phyloP scores from a whole-genome alignment of 1,284 basidiomycete species.

The Microbotryomycetes sp. region DNA sequence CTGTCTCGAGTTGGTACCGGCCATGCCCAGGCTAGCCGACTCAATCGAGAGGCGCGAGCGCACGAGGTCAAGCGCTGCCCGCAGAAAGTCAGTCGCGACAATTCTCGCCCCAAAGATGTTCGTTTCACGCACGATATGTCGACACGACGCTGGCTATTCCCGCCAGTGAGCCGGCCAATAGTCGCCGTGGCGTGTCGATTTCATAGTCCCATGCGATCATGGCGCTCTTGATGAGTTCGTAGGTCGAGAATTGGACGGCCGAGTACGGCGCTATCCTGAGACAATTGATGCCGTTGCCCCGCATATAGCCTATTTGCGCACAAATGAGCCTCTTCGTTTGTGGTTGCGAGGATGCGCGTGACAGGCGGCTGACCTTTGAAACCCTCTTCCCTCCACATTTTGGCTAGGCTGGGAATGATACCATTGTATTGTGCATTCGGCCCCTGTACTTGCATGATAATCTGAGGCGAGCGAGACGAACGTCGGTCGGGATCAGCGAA shows the following conservation, averaged over 20 bases:
- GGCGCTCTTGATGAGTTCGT: constrained; percentile 40
- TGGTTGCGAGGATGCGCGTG: not conserved
- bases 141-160: constrained; percentile 32
- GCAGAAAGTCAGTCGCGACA: not conserved
- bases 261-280: constrained; percentile 36
- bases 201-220: constrained; percentile 19
- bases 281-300: constrained; percentile 34
- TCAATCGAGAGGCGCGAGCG: constrained; percentile 41
- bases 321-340: not conserved
- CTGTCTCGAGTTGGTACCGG: constrained; percentile 16
- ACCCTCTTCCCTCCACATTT: constrained; percentile 37
- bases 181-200: constrained; percentile 32
- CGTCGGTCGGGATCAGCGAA: not conserved
- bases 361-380: constrained; percentile 22
- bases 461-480: not conserved
- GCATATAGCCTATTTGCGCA: constrained; percentile 22
- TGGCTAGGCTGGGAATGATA: constrained; percentile 26
- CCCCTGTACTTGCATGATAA: constrained; percentile 33
- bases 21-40: constrained; percentile 22
- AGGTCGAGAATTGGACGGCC: constrained; percentile 41
- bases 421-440: constrained; percentile 35
- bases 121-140: constrained; percentile 26
- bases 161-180: constrained; percentile 32
- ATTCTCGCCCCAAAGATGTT: not conserved
- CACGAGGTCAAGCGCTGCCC: constrained; percentile 40